Conservation (phyloP, 352 stramenopile genomes). For the Pythium diclinum region DNA sequence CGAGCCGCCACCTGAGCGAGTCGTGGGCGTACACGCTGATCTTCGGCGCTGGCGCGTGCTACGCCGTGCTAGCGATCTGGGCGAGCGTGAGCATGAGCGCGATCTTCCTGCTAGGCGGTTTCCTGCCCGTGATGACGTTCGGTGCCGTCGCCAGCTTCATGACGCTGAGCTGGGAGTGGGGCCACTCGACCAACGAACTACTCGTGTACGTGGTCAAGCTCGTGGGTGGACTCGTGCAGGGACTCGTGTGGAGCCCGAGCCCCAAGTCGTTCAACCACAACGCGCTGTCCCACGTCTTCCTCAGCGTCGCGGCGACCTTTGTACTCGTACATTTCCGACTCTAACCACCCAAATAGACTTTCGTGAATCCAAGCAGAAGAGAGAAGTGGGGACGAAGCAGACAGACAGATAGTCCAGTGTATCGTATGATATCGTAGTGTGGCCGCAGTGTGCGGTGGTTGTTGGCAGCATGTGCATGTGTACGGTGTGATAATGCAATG, state of each 20-base stretch:
- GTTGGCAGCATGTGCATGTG: neutral
- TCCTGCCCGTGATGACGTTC: conserved; percentile 81
- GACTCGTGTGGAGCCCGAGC: conserved; percentile 74
- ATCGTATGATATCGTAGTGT: neutral
- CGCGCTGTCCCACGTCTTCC: conserved; percentile 80
- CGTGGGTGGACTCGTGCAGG: conserved; percentile 72
- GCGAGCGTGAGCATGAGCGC: conserved; percentile 82
- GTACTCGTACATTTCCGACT: conserved; percentile 83
- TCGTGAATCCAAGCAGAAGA: neutral
- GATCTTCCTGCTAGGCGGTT: conserved; percentile 79
- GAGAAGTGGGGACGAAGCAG: neutral
- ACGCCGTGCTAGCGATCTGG: conserved; percentile 71
- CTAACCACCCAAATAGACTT: conserved; percentile 31
- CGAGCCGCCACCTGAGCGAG: conserved; percentile 69
- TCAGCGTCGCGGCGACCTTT: conserved; percentile 78
- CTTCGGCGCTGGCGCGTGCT: conserved; percentile 52
- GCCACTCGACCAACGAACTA: conserved; percentile 76
- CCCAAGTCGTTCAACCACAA: conserved; percentile 89
- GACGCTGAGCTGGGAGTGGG: conserved; percentile 79
- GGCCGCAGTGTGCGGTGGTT: neutral
- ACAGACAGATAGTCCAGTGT: too few relatives aligned
- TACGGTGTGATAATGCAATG: neutral
- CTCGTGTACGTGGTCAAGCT: conserved; percentile 83
- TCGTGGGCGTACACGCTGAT: conserved; percentile 80
- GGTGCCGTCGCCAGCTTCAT: conserved; percentile 68